Evolutionary conservation across 768 basidiomycete species (phyloP).

Genomic region (Goffeauzyma gilvescens): DNA sequence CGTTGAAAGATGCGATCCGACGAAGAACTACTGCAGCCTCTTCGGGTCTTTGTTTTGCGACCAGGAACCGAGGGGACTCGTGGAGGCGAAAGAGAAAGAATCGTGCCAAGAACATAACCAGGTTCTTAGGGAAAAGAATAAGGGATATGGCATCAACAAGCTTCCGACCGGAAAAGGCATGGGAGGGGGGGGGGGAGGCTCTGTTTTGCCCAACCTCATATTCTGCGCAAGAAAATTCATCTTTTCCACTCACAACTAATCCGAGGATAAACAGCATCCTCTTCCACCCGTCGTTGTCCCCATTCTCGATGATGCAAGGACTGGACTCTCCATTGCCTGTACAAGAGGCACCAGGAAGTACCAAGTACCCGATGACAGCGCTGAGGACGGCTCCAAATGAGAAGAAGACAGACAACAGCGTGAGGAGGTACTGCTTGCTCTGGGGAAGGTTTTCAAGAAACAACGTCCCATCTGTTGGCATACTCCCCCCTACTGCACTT

Average conservation of each 20-base stretch:
- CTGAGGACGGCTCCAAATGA: conserved; percentile 75
- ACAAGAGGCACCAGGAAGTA: conserved; percentile 48
- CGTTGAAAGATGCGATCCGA: conserved; percentile 72
- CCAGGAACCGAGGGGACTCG: conserved; percentile 84
- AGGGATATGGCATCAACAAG: neutral
- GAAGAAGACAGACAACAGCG: conserved; percentile 85
- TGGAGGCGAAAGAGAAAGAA: conserved; percentile 79
- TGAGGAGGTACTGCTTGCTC: conserved; percentile 78
- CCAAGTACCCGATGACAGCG: conserved; percentile 55
- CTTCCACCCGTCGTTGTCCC: conserved; percentile 73
- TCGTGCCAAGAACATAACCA: conserved; percentile 68
- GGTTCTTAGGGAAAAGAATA: conserved; percentile 44
- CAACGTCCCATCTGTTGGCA: conserved; percentile 54
- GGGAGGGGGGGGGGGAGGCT: too few relatives aligned
- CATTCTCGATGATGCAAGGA: conserved; percentile 44
- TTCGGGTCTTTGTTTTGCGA: conserved; percentile 62
- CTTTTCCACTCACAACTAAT: conserved; percentile 47
- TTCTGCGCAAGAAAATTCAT: too few relatives aligned
- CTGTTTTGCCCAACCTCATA: too few relatives aligned
- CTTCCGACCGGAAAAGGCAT: neutral
- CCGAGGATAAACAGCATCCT: conserved; percentile 59
- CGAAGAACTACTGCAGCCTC: conserved; percentile 70
- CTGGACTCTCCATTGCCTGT: conserved; percentile 5
- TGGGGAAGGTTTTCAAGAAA: conserved; percentile 67
- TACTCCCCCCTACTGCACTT: conserved; percentile 64